Evolutionary conservation across 257 asterid genomes (phyloP), one percentile per base, ranked within the genome.

Genomic region (Fraxinus cuspidata): DNA sequence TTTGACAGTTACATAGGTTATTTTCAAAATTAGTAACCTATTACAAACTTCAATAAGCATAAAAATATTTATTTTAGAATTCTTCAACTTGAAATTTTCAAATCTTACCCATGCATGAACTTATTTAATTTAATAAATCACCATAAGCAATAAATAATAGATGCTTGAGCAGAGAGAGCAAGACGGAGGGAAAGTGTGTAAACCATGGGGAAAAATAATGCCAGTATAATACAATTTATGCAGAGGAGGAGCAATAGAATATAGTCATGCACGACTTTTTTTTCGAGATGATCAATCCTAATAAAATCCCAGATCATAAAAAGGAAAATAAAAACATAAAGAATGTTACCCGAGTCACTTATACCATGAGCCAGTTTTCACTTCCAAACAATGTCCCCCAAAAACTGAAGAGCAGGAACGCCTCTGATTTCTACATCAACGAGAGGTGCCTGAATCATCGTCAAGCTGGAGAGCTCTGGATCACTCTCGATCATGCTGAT

Each of bases 381-480:
- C 84, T 92, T 96, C 99, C 99, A 96, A 70, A 96, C 92, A 15
- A 86, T 90, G 76, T 96, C 98, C 60, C 98, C 99, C 31, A 93
- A 80, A 84, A 96, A 96, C 86, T 93, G 98, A 78, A 96, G 99
- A 78, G 99, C 99, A 16, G 99, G 99, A 64, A 96, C 96, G 32
- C 99, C 99, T 86, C 99, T 90, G 83, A 96, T 93, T 85, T 96
- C 99, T 19, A 96, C 89, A 79, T 96, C 99, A 77, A 96, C 98
- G 28, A 96, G 96, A 63, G 99, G 98, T 69, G 99, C 97, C 87
- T 89, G 86, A 75, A 89, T 81, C 92, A 87, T 81, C 19, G 84
- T 80, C 88, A 96, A 87, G 78, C 85, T 69, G 38, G 92, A 84
- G n/a, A 96, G 97, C 85, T 93, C 99, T 15, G 88, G 88, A 82